Conservation (phyloP, 2,329 filamentous ascomycete genomes). For the Fonsecaea multimorphosa region DNA sequence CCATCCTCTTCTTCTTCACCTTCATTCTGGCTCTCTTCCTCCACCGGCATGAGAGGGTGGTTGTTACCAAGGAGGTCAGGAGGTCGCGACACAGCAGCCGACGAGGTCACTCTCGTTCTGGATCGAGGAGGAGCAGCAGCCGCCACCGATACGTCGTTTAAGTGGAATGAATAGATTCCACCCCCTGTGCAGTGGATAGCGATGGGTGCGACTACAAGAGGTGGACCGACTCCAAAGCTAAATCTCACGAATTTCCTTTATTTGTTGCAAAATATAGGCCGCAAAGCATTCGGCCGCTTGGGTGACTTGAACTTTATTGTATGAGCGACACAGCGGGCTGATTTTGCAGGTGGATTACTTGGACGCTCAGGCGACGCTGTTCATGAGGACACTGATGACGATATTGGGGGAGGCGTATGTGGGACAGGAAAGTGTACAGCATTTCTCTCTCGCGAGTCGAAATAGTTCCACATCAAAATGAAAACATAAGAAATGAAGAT, state of each 20-base stretch:
- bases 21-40: conserved; percentile 68
- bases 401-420: background rate
- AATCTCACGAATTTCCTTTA: conserved; percentile 32
- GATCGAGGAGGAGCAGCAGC: conserved; percentile 39
- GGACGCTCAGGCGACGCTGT: background rate
- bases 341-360: background rate
- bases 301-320: conserved; percentile 8
- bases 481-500: background rate
- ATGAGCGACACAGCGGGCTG: conserved; percentile 23
- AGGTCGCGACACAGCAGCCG: conserved; percentile 42
- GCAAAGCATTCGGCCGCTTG: background rate
- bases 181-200: background rate
- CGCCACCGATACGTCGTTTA: conserved; percentile 39
- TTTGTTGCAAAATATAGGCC: background rate
- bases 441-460: background rate
- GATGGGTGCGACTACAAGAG: background rate
- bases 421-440: background rate
- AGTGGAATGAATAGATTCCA: background rate
- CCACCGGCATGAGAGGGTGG: conserved; percentile 43
- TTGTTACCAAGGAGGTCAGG: conserved; percentile 49
- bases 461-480: background rate
- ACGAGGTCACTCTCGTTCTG: conserved; percentile 40
- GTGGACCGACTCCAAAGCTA: background rate
- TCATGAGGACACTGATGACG: background rate
- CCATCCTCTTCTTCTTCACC: conserved; percentile 79